Base-by-base conservation (phyloP, 1,284 basidiomycete genomes). In the Cryptococcus sp. region DNA sequence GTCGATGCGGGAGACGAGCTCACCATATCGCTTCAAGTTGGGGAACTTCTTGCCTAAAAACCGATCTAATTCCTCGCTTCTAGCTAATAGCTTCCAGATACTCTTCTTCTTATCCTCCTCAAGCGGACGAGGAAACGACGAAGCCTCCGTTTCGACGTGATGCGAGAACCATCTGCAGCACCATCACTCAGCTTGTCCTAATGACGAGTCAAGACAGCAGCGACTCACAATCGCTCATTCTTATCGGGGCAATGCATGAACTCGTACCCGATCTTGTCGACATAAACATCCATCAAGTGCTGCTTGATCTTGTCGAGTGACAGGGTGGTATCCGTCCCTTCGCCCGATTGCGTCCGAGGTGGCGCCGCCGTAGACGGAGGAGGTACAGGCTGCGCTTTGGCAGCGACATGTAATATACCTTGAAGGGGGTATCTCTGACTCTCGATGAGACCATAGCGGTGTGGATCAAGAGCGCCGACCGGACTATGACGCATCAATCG, bases 181-280 rank as follows among this genome's bases (percentile, higher is more conserved):
- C 50, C 8, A 55, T n/a, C 2, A 8, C 8, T 25, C 46, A 31
- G 45, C 38, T 8, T 15, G 23, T 22, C 39, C 5, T 44, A 17
- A 40, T 20, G 17, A 40, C 17, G 23, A 16, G 20, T 22, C 5
- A 39, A 1, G 23, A 8, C n/a, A 15, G 8, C 27, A 27, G 35
- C 17, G 15, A 51, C 70, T 66, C 45, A 71, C 66, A 73, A 59
- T 35, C 74, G 56, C 60, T 76, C 74, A 35, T 65, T 60, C 61
- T 76, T 76, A 45, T 61, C 66, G 0, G 72, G 68, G 40, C 64
- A 74, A 55, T 76, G 74, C 70, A 74, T 73, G 69, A 88, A 93
- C 83, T 94, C 91, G 72, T 92, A 91, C 1, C 89, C 91, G 66
- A 94, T 88, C 25, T 85, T 84, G 4, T 87, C 89, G 35, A 90